Conservation (phyloP, 129 eudicot species). For the Lactuca sativa region DNA sequence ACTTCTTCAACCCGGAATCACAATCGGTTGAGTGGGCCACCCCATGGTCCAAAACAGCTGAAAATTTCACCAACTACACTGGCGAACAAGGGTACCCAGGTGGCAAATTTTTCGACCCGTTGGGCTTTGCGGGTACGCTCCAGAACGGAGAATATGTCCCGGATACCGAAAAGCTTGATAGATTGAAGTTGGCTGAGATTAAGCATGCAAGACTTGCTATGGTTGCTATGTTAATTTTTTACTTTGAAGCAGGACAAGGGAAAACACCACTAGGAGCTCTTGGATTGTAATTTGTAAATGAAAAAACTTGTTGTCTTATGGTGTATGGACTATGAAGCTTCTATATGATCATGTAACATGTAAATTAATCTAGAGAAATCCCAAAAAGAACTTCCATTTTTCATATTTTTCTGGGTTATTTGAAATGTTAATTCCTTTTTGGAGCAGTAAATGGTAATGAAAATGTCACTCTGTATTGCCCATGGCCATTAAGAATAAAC, state of each 20-base stretch:
- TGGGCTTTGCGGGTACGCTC: constrained; percentile 72
- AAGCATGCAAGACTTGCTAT: constrained; percentile 95
- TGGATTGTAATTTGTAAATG: constrained; percentile 76
- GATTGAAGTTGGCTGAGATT: constrained; percentile 92
- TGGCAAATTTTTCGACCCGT: constrained; percentile 92
- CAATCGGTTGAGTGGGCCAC: constrained; percentile 99
- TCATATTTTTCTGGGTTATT: not conserved
- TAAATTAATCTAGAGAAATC: constrained; percentile 48
- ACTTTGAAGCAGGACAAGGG: constrained; percentile 98
- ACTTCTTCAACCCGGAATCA: constrained; percentile 92
- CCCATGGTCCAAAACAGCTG: constrained; percentile 94
- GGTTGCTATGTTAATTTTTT: constrained; percentile 92
- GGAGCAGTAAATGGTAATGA: not conserved
- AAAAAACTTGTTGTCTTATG: constrained; percentile 17
- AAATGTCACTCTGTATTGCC: constrained; percentile 43
- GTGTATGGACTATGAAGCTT: constrained; percentile 8
- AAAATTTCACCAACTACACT: constrained; percentile 76
- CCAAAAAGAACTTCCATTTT: constrained; percentile 1
- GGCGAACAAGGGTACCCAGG: constrained; percentile 99
- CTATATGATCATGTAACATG: constrained; percentile 35
- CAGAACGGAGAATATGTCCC: constrained; percentile 71
- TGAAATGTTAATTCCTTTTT: constrained; percentile 4
- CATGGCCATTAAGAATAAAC: constrained; percentile 86
- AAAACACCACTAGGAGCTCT: constrained; percentile 97
- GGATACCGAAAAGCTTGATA: constrained; percentile 86